phyloP scores from a whole-genome alignment of 2,329 filamentous ascomycete genomes.

The Colletotrichum tabaci region DNA sequence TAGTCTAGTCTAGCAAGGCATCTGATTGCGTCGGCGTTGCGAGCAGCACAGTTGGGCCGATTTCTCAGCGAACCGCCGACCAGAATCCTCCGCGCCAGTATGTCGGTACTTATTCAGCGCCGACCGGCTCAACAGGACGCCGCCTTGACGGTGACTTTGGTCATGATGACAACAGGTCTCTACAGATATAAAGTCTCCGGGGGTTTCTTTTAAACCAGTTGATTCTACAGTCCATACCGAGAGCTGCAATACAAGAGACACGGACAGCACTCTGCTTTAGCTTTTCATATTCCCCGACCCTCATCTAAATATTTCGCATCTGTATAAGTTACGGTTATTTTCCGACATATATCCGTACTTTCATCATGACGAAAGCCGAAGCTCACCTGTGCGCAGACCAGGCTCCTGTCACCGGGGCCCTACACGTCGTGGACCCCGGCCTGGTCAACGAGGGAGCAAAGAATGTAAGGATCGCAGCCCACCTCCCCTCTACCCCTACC shows the following conservation, averaged over 20 bases:
- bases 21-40: background rate
- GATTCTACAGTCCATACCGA: no score
- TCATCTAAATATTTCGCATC: background rate
- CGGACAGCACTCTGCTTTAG: background rate
- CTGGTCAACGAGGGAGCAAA: constrained; percentile 49
- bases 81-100: background rate
- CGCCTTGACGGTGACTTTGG: background rate
- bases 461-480: constrained; percentile 44
- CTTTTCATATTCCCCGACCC: background rate
- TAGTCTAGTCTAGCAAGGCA: no score
- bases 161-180: background rate
- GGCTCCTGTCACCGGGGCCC: constrained; percentile 4
- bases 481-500: background rate
- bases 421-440: constrained; percentile 10
- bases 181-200: background rate
- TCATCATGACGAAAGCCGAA: constrained; percentile 32
- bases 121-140: constrained; percentile 22
- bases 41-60: constrained; percentile 1
- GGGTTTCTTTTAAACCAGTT: no score
- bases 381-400: constrained; percentile 27
- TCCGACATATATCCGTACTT: background rate
- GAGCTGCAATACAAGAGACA: background rate
- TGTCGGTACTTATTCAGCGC: constrained; percentile 25
- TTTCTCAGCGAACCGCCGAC: constrained; percentile 20
- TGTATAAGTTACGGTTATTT: no score